A percentile compares a stretch with the other conserved stretches of the same genome.
Conservation (phyloP, 2,329 filamentous ascomycete genomes). For the Lojkania enalia region DNA sequence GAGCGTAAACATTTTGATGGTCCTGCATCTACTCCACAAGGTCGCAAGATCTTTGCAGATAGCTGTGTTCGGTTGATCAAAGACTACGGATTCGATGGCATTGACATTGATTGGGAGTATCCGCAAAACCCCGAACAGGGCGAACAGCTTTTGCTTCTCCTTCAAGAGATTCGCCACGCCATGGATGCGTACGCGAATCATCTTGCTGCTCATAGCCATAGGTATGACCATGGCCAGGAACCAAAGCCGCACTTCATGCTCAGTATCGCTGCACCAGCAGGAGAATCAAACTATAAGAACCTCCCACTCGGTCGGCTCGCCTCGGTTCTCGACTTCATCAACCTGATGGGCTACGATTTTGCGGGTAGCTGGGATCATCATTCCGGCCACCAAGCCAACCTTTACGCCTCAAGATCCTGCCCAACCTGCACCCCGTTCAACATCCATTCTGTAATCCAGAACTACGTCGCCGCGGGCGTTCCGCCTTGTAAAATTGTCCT, state of each 20-base stretch:
- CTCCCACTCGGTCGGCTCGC: constrained; percentile 49
- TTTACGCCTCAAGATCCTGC: constrained; percentile 63
- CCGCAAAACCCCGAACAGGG: constrained; percentile 48
- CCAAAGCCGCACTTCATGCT: constrained; percentile 47
- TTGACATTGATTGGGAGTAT: constrained; percentile 56
- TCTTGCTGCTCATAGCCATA: constrained; percentile 23
- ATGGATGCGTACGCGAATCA: constrained; percentile 47
- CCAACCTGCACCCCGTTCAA: constrained; percentile 76
- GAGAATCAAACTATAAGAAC: constrained; percentile 48
- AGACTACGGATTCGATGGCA: constrained; percentile 68
- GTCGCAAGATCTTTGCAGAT: constrained; percentile 68
- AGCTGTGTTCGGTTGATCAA: constrained; percentile 75
- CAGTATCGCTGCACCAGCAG: constrained; percentile 51
- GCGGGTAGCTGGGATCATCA: constrained; percentile 77
- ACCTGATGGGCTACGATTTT: constrained; percentile 57
- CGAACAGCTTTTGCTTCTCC: constrained; percentile 43
- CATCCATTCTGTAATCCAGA: constrained; percentile 69
- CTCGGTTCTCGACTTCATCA: constrained; percentile 53
- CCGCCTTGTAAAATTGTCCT: constrained; percentile 74
- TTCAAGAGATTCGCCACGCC: constrained; percentile 43
- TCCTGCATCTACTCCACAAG: constrained; percentile 65
- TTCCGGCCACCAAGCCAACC: constrained; percentile 80
- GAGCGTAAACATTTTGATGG: constrained; percentile 67
- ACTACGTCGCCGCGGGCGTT: constrained; percentile 68
- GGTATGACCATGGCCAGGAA: constrained; percentile 9